Base-by-base conservation (phyloP, 2,329 filamentous ascomycete species). In the Fusarium albidum region DNA sequence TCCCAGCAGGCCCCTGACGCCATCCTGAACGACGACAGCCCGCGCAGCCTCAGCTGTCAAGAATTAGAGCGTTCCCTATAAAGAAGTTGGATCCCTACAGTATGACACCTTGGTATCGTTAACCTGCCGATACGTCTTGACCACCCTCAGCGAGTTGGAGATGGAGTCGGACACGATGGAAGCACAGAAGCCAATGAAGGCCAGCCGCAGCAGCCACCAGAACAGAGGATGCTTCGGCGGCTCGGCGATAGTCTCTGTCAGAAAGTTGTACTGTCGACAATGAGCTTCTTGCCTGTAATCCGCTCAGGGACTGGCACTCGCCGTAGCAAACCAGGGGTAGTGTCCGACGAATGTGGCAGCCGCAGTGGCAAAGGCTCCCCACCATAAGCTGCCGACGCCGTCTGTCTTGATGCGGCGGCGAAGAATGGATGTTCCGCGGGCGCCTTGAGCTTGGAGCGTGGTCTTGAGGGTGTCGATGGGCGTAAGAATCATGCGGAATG, bases 391-490 rank as follows among this genome's bases (percentile, higher is more conserved):
- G 3, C 75, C 76, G 3, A 79, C 25, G 0, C 78, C 78, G 15
- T 80, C 65, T 0, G 68, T 70, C 63, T 76, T 78, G 59, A 80
- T 69, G 2, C 78, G 74, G 35, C 74, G 74, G 10, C 77, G 73
- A 7, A 80, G 69, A 3, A 80, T 57, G 0, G 69, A 61, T 1
- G 76, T 78, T 1, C 78, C 78, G 2, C 73, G 69, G 2, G 74
- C 57, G 1, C 78, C 78, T 50, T 80, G 78, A 1, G 78, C 76
- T 57, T 80, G 78, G 2, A 80, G 74, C 0, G 78, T 80, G 0
- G 78, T 80, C 58, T 80, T 80, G n/a, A 80, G 67, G 0, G 78
- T 80, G 49, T 80, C 78, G 29, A 80, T 74, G 5, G 78, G 78
- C 0, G 78, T 80, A 5, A 80, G 67, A 6, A 79, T 70, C 71